Conservation (phyloP, 2,329 filamentous ascomycete genomes). For the Diatrype stigma region DNA sequence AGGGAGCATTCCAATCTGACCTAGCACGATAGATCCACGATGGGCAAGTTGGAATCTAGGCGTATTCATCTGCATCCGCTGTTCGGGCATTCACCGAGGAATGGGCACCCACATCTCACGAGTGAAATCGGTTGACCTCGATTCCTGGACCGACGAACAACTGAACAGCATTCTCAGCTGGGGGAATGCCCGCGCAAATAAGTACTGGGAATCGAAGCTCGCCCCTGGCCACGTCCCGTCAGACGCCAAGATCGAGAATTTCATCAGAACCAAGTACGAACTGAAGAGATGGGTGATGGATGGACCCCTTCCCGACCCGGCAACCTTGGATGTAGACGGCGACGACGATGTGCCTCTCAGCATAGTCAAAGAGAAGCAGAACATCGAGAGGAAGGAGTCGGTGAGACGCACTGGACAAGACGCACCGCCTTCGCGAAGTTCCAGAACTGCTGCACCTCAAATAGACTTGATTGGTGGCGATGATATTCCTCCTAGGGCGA, state of each 20-base stretch:
- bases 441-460: constrained; percentile 38
- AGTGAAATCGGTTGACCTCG: constrained; percentile 96
- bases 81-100: constrained; percentile 95
- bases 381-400: constrained; percentile 55
- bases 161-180: constrained; percentile 88
- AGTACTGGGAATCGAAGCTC: constrained; percentile 97
- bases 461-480: constrained; percentile 83
- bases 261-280: constrained; percentile 98
- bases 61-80: constrained; percentile 96
- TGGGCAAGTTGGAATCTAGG: constrained; percentile 99
- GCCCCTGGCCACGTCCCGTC: constrained; percentile 87
- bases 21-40: constrained; percentile 67
- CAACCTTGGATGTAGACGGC: constrained; percentile 74
- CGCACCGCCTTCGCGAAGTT: constrained; percentile 23
- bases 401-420: constrained; percentile 54
- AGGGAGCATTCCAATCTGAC: no score
- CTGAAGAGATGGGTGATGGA: constrained; percentile 99
- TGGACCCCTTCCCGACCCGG: constrained; percentile 87
- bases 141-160: constrained; percentile 98
- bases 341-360: constrained; percentile 75
- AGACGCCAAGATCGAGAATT: constrained; percentile 98
- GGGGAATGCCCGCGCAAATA: constrained; percentile 96
- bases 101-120: constrained; percentile 99
- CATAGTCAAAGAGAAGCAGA: constrained; percentile 63
- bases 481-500: constrained; percentile 64